A percentile compares a stretch with the other conserved stretches of the same genome.
These are phyloP conservation scores for Adansonia digitata DNA, from an alignment of 345 rosid species.

Conservation along the genomic window DNA sequence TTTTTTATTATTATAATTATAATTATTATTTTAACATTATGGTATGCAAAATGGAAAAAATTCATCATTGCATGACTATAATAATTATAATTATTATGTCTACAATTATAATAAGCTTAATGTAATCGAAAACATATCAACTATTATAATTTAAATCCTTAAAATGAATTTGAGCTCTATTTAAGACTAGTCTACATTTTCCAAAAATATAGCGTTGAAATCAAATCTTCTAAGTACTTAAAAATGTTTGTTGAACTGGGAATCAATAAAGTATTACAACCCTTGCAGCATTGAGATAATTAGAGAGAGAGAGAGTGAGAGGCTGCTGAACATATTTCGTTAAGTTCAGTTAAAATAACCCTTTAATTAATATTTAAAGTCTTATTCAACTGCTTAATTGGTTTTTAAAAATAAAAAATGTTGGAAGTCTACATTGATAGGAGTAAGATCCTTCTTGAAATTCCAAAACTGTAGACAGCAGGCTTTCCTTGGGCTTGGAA, in stretches of 20 bases:
- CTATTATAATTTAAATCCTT: no score
- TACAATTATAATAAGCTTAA: no score
- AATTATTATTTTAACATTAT: no score
- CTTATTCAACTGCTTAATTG: neutral
- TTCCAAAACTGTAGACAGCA: neutral
- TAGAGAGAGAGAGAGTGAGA: no score
- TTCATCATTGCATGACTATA: no score
- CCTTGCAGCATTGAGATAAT: neutral
- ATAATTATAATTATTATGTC: no score
- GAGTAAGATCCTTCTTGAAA: conserved; percentile 4
- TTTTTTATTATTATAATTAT: no score
- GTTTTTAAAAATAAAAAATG: no score
- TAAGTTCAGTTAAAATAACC: neutral
- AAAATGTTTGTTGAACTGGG: neutral
- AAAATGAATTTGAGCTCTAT: no score
- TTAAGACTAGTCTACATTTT: no score
- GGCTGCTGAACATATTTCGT: neutral
- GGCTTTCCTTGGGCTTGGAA: neutral
- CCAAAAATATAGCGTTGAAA: neutral
- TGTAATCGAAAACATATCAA: no score
- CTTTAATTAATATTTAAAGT: neutral
- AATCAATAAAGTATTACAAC: neutral
- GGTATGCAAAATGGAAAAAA: no score
- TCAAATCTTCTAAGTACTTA: neutral
- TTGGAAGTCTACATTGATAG: neutral